phyloP scores from a whole-genome alignment of 2,329 filamentous ascomycete species.

The Aulographum hederae region DNA sequence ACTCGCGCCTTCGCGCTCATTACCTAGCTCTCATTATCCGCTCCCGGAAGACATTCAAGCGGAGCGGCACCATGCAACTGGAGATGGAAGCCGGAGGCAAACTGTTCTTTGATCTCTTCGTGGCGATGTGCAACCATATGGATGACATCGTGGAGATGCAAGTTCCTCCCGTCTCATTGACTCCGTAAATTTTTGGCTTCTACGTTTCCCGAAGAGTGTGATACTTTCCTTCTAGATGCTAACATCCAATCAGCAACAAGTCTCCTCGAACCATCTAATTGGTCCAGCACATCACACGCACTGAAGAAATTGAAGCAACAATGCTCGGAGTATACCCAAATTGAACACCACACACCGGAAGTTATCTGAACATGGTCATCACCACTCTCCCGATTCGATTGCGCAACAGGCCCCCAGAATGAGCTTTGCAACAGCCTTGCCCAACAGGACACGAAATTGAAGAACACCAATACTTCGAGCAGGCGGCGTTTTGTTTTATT shows the following conservation, averaged over 20 bases:
- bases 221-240: neutral
- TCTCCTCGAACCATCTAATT: neutral
- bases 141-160: slow-evolving; percentile 75
- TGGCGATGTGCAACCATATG: slow-evolving; percentile 95
- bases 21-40: slow-evolving; percentile 95
- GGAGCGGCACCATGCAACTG: slow-evolving; percentile 95
- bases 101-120: slow-evolving; percentile 96
- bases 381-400: too few species aligned
- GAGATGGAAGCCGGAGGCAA: slow-evolving; percentile 93
- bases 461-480: neutral
- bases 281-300: neutral
- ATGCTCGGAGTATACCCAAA: neutral
- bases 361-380: too few species aligned
- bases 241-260: neutral
- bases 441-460: neutral
- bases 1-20: slow-evolving; percentile 85
- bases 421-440: neutral
- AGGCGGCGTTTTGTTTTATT: neutral
- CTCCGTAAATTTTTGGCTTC: neutral
- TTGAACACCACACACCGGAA: neutral
- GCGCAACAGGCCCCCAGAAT: neutral
- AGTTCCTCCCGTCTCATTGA: slow-evolving; percentile 24
- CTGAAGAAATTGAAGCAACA: neutral
- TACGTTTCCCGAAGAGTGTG: neutral
- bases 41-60: slow-evolving; percentile 93